Evolutionary conservation across 2,329 filamentous ascomycete genomes (phyloP).

Genomic region (Fusarium oligoseptatum): DNA sequence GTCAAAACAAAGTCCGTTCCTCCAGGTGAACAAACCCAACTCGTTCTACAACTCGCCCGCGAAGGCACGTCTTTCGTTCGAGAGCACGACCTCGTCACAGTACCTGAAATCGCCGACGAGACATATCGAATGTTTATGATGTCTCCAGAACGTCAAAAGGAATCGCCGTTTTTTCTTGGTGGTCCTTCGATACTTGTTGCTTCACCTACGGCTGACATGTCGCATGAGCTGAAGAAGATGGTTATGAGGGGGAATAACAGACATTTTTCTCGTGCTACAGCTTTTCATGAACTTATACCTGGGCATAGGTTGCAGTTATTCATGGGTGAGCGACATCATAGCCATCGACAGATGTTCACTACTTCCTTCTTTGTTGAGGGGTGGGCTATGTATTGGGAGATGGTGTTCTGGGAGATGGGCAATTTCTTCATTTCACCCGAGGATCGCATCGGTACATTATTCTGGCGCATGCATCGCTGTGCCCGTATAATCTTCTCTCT

Average conservation of each 20-base stretch:
- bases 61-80: constrained; percentile 68
- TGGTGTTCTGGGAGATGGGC: constrained; percentile 67
- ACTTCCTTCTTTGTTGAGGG: constrained; percentile 73
- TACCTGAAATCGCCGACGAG: constrained; percentile 65
- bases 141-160: constrained; percentile 63
- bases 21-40: constrained; percentile 65
- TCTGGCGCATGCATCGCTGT: constrained; percentile 74
- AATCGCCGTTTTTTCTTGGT: constrained; percentile 71
- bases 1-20: constrained; percentile 68
- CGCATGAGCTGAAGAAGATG: constrained; percentile 69
- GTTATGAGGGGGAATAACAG: constrained; percentile 71
- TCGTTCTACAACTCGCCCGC: constrained; percentile 64
- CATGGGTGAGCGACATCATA: constrained; percentile 60
- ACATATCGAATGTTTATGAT: constrained; percentile 71
- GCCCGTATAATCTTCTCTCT: constrained; percentile 70
- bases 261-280: constrained; percentile 69
- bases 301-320: constrained; percentile 69
- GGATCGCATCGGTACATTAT: constrained; percentile 69
- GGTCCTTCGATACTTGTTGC: constrained; percentile 67
- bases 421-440: constrained; percentile 64
- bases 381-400: constrained; percentile 74
- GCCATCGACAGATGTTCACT: constrained; percentile 65
- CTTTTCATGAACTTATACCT: constrained; percentile 73
- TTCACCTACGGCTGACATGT: constrained; percentile 67
- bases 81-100: constrained; percentile 66